Evolutionary conservation across 768 basidiomycete genomes (phyloP), one percentile per base, ranked within the genome.

Genomic region (Naganishia antarctica): DNA sequence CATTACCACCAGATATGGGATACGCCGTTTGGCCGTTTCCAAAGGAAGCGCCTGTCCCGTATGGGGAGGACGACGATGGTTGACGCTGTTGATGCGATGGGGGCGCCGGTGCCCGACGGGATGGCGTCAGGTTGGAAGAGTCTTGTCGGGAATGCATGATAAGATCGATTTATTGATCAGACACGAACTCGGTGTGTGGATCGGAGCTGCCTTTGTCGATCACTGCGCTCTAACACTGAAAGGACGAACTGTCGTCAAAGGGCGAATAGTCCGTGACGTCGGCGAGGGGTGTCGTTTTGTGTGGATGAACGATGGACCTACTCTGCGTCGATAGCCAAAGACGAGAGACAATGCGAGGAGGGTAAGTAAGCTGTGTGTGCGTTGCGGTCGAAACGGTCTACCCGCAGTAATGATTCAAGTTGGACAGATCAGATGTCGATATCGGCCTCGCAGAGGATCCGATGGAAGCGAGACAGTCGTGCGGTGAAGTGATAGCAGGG

Each of bases 71-170:
- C 1, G 31, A 37, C n/a, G 53, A 57, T 16, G 53, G 53, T 57
- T 57, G 53, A 40, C 53, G 53, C 34, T 57, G 53, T 40, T 57
- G 53, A 26, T 40, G 53, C n/a, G 37, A 37, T 41, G 53, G 53
- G 7, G 53, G 53, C 12, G 31, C 53, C 25, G 62, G 62, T 9
- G 62, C 62, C 12, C 62, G 48, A 45, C 62, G 37, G 34, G 62
- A 63, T 44, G 62, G 62, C 25, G 62, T 63, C 49, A 63, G 40
- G 25, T 49, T 62, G 47, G 32, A 32, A 11, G 48, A 49, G 6
- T 63, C 62, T 26, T 53, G 62, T 28, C 51, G 51, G n/a, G 62
- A 63, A 57, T 57, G 53, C 53, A 57, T 57, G 21, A 21, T 37
- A 34, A 57, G 21, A 57, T 15, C 34, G 34, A 57, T 57, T 12